Evolutionary conservation across 257 asterid species (phyloP).

Genomic region (Scutellaria minor): DNA sequence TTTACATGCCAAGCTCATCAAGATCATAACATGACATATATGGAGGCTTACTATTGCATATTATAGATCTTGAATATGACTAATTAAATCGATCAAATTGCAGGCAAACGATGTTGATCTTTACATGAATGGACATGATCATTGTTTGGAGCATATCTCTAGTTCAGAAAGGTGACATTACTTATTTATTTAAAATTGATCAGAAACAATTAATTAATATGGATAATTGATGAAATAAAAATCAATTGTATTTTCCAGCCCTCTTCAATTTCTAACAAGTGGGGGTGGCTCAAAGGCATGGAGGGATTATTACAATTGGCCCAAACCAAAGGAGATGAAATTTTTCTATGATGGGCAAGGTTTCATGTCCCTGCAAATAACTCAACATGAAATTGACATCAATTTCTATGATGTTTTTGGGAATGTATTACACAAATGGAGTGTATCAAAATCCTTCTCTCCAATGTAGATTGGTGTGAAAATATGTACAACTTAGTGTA

Average conservation of each 20-base stretch:
- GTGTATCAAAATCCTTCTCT: slow-evolving; percentile 39
- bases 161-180: slow-evolving; percentile 39
- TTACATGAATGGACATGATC: slow-evolving; percentile 62
- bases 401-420: slow-evolving; percentile 51
- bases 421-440: slow-evolving; percentile 47
- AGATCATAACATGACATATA: neutral
- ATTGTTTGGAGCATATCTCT: slow-evolving; percentile 52
- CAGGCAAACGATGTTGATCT: slow-evolving; percentile 53
- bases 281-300: slow-evolving; percentile 58
- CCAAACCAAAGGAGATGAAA: slow-evolving; percentile 37
- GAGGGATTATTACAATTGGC: slow-evolving; percentile 39
- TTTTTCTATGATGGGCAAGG: slow-evolving; percentile 58
- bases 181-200: neutral
- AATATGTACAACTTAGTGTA: neutral
- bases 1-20: neutral
- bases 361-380: slow-evolving; percentile 49
- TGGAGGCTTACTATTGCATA: neutral
- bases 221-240: no score
- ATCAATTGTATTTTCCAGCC: slow-evolving; percentile 17
- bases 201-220: neutral
- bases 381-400: slow-evolving; percentile 35
- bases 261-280: slow-evolving; percentile 49
- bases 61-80: neutral
- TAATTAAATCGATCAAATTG: slow-evolving; percentile 6
- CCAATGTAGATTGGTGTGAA: neutral